Evolutionary conservation across 768 basidiomycete species (phyloP), one percentile per base, ranked within the genome.

Genomic region (Pilatotrama ljubarskyi): DNA sequence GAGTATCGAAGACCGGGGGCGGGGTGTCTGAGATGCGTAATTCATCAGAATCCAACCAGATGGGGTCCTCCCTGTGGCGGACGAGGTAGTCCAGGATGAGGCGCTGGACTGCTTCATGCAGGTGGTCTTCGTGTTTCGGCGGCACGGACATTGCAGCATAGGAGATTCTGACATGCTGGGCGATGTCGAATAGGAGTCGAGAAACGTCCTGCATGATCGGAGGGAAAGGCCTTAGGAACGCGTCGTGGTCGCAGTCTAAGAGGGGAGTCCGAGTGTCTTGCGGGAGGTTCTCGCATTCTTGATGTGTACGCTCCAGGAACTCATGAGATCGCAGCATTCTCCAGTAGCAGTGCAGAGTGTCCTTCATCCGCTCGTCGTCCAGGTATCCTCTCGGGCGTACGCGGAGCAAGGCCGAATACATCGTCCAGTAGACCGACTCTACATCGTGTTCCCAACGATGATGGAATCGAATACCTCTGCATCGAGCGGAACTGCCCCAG

Each of bases 361-460:
- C 13, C 26, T 15, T 29, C 32, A 20, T 47, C 36, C 10, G 47
- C 29, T 5, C 2, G 13, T 53, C 40, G 7, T 49, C 52, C 18
- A 3, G 2, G 46, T 20, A 49, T 10, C 35, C 57, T 20, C 42
- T 20, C 14, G 53, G 62, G 5, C 10, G 18, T 5, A 38, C 48
- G 11, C 47, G 37, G 2, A 55, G 48, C 25, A 59, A 25, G 5
- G 18, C 26, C 10, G 32, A 24, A 24, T 48, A 43, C 37, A 64
- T 13, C 10, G 54, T 46, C 62, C 62, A 64, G 53, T 50, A 64
- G 2, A 53, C 48, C 5, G 62, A 59, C 35, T 64, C 62, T 1
- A 52, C 58, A 24, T 64, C 62, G 50, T 64, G 47, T 8, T 64
- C 62, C n/a, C 52, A 29, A 3, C 62, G 52, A 29, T 64, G 62